Conservation (phyloP, 306 rosid genomes). For the Luffa aegyptiaca region DNA sequence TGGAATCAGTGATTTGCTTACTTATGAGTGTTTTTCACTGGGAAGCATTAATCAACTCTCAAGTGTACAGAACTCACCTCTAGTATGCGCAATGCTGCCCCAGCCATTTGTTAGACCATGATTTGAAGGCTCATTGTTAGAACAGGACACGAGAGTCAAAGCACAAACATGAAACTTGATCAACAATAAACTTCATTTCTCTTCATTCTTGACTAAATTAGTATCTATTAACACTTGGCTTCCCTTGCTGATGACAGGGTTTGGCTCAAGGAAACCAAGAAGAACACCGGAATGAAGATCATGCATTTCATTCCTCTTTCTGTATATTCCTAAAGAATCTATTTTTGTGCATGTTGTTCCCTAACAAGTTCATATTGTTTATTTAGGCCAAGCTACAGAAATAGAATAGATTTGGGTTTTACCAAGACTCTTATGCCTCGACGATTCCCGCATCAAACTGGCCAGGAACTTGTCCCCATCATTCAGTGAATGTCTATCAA, state of each 20-base stretch:
- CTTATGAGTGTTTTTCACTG: neutral
- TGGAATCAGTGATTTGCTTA: conserved; percentile 10
- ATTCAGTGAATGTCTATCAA: conserved; percentile 51
- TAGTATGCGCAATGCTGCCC: conserved; percentile 75
- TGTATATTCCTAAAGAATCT: neutral
- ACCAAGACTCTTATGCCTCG: conserved; percentile 80
- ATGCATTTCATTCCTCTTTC: neutral
- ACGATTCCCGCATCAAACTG: conserved; percentile 73
- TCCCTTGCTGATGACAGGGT: neutral
- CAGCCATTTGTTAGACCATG: conserved; percentile 5
- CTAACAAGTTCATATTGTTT: neutral
- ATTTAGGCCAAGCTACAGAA: neutral
- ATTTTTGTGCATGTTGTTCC: neutral
- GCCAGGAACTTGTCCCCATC: conserved; percentile 91
- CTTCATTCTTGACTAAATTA: neutral
- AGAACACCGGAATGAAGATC: neutral
- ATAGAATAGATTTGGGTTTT: neutral
- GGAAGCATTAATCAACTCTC: conserved; percentile 1
- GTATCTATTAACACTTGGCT: neutral
- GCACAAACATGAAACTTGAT: neutral
- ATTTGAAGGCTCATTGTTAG: conserved; percentile 3
- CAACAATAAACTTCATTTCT: neutral
- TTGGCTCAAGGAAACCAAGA: neutral
- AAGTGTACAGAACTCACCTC: conserved; percentile 44
- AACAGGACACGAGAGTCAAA: conserved; percentile 7